Percentiles rank a stretch among this genome's conserved stretches.
Conservation (phyloP, 106 monocot genomes). For the Dendrobium huoshanense region DNA sequence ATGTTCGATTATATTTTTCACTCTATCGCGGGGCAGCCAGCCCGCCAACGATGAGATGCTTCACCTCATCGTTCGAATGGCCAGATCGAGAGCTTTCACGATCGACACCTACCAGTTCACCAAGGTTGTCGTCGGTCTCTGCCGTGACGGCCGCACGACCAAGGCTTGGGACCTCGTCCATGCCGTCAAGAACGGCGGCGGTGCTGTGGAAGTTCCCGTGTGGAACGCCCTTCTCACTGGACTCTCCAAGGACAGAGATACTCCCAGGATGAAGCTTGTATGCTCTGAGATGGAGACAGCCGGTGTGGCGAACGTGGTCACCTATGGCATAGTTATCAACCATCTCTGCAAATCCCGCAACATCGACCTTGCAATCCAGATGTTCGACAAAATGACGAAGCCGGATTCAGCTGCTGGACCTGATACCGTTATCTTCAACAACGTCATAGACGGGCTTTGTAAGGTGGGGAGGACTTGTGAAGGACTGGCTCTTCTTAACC, state of each 20-base stretch:
- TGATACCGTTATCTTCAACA: constrained; percentile 45
- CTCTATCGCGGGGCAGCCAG: constrained; percentile 8
- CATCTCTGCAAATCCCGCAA: constrained; percentile 45
- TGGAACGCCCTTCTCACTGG: constrained; percentile 58
- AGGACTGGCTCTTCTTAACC: constrained; percentile 20
- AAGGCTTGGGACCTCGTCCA: constrained; percentile 43
- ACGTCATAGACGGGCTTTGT: constrained; percentile 62
- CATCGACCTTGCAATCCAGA: constrained; percentile 38
- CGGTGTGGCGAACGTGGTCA: constrained; percentile 31
- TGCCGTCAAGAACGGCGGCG: constrained; percentile 32
- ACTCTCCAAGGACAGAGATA: constrained; percentile 36
- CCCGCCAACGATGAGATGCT: constrained; percentile 10
- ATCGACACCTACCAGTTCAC: constrained; percentile 19
- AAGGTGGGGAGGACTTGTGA: constrained; percentile 54
- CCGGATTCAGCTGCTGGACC: constrained; percentile 22
- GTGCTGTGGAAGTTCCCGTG: constrained; percentile 31
- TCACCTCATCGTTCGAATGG: constrained; percentile 20
- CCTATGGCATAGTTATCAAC: constrained; percentile 53
- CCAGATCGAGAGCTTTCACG: constrained; percentile 23
- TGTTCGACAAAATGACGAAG: constrained; percentile 53
- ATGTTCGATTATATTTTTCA: constrained; percentile 24
- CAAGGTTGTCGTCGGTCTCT: constrained; percentile 35
- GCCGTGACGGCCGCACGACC: constrained; percentile 11
- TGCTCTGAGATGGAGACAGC: constrained; percentile 47
- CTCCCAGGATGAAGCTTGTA: constrained; percentile 40